Percentiles rank a stretch among this genome's conserved stretches.
phyloP scores from a whole-genome alignment of 192 early-diverging fungal species.

The Coemansia sp. region DNA sequence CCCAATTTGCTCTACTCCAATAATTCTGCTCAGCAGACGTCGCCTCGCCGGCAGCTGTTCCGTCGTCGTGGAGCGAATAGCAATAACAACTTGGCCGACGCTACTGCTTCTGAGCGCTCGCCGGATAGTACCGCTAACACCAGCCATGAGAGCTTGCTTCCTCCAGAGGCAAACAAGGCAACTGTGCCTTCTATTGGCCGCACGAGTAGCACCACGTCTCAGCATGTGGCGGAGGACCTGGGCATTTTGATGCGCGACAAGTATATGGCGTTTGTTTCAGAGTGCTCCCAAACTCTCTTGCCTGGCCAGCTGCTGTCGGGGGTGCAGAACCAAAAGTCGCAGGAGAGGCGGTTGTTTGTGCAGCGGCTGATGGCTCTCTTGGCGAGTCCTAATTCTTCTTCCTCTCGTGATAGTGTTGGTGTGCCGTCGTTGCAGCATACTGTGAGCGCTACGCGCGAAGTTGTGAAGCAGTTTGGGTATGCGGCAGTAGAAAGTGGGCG shows the following conservation, averaged over 20 bases:
- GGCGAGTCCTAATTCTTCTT: background rate
- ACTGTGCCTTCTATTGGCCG: background rate
- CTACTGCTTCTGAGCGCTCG: background rate
- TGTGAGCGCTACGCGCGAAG: slow-evolving; percentile 15
- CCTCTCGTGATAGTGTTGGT: background rate
- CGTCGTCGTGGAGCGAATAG: slow-evolving; percentile 24
- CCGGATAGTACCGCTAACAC: background rate
- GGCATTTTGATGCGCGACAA: slow-evolving; percentile 16
- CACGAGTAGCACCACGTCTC: background rate
- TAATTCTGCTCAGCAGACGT: slow-evolving; percentile 5
- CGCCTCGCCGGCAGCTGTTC: slow-evolving; percentile 44
- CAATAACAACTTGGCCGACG: background rate
- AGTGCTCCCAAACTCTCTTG: slow-evolving; percentile 21
- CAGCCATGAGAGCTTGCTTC: slow-evolving; percentile 9
- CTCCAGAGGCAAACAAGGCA: background rate
- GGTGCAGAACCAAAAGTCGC: background rate
- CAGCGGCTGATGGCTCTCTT: slow-evolving; percentile 23
- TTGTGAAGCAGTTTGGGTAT: slow-evolving; percentile 36
- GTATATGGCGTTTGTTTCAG: slow-evolving; percentile 25
- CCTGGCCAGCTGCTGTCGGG: background rate
- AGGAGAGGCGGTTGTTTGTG: slow-evolving; percentile 23
- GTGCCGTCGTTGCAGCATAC: slow-evolving; percentile 9
- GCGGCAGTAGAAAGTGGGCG: slow-evolving; percentile 30
- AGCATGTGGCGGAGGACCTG: background rate
- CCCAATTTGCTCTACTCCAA: background rate